Evolutionary conservation across 169 alveolate species (phyloP), one percentile per base, ranked within the genome.

Genomic region (Plasmodium reichenowi): DNA sequence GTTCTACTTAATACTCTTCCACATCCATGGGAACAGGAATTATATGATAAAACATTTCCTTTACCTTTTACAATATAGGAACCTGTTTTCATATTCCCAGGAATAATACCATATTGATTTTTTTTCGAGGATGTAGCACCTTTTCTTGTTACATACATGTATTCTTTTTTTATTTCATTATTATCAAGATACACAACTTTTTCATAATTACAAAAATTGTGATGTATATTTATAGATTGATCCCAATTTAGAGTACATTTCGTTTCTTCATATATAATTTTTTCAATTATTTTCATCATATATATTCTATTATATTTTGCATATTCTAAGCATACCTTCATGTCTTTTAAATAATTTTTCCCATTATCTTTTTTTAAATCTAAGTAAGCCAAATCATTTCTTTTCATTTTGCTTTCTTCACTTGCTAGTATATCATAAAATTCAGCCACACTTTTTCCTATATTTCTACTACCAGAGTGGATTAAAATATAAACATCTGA

Each of bases 391-490:
- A 91, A 26, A 47, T 91, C 88, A 56, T 86, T 80, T 75, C 56
- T 85, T 50, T 87, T 73, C 72, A 83, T 87, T 8, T 80, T 71
- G 22, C 86, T 85, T 86, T 86, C 89, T 73, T 85, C 72, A 43
- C 92, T 80, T 10, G 95, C 94, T 64, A 80, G 17, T 47, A 62
- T 71, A 38, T 93, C 95, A 86, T 93, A 93, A 63, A 88, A 88
- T 47, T 92, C 95, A 13, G 96, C 96, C 4, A 93, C 89, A n/a
- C 85, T 88, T 59, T 93, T 93, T 48, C 96, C 96, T 45, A 93
- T 86, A 66, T 93, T 91, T 20, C 96, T 64, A 52, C 95, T 92
- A 13, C 96, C 96, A 2, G 95, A 92, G 66, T 93, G 96, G 64
- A 93, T 93, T 93, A 93, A 70, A 85, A 93, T 88, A 93, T 94